These are phyloP conservation scores for Cornus florida DNA, from an alignment of 148 eudicot species.

Conservation along the genomic window DNA sequence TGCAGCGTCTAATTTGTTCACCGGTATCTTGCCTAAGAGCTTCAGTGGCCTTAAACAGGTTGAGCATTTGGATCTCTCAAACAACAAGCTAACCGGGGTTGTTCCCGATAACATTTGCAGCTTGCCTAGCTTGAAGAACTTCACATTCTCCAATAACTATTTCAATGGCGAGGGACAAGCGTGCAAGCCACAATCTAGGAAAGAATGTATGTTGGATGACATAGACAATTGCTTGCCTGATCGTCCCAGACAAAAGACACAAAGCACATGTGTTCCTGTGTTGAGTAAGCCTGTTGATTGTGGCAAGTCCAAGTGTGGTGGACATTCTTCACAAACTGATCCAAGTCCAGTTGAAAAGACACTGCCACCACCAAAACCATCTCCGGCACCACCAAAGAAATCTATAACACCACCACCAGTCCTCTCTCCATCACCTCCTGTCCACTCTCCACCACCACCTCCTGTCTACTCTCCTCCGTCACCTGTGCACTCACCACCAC, in stretches of 20 bases:
- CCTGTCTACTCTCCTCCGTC: background rate
- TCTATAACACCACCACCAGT: background rate
- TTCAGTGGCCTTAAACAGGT: slow-evolving; percentile 25
- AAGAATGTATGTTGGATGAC: slow-evolving; percentile 18
- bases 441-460: slow-evolving; percentile 3
- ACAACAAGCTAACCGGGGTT: slow-evolving; percentile 41
- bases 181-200: slow-evolving; percentile 20
- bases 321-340: background rate
- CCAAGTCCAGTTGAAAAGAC: background rate
- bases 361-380: slow-evolving; percentile 17
- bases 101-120: slow-evolving; percentile 42
- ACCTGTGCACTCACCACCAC: slow-evolving; percentile 11
- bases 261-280: slow-evolving; percentile 29
- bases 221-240: slow-evolving; percentile 45
- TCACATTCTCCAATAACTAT: slow-evolving; percentile 40
- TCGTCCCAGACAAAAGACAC: slow-evolving; percentile 35
- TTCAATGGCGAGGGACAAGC: slow-evolving; percentile 28
- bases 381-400: slow-evolving; percentile 21
- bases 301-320: slow-evolving; percentile 29
- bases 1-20: slow-evolving; percentile 32
- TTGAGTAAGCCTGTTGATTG: slow-evolving; percentile 40
- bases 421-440: background rate
- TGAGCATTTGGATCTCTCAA: slow-evolving; percentile 32
- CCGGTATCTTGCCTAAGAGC: slow-evolving; percentile 40
- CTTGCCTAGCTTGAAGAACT: slow-evolving; percentile 31